Conservation (phyloP, 106 monocot species). For the Phalaenopsis equestris region DNA sequence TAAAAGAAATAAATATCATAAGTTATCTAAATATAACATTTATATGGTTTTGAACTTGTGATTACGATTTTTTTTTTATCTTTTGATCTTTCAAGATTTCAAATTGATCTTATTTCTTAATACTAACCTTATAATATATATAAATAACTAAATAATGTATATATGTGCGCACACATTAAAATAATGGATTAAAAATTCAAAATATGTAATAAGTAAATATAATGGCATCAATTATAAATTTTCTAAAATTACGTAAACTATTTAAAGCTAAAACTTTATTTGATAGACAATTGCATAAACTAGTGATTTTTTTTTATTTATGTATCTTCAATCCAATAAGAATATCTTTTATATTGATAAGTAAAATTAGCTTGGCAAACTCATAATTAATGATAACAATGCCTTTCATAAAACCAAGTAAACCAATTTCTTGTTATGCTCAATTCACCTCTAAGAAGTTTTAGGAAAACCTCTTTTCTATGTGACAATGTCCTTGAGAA, state of each 20-base stretch:
- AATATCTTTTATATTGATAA: background rate
- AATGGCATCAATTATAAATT: no score
- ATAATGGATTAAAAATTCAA: background rate
- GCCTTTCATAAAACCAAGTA: background rate
- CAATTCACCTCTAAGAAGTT: background rate
- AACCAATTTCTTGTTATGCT: background rate
- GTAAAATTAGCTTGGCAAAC: background rate
- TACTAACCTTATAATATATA: background rate
- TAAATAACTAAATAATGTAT: no score
- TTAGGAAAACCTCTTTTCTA: no score
- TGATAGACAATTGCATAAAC: background rate
- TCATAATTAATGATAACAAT: background rate
- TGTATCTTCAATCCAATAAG: background rate
- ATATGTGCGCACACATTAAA: background rate
- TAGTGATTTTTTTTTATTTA: background rate
- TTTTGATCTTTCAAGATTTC: background rate
- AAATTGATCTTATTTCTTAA: background rate
- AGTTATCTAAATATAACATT: background rate
- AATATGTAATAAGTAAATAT: background rate
- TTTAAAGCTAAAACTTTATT: no score
- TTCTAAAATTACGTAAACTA: no score
- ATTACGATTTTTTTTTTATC: background rate
- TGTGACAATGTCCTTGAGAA: no score
- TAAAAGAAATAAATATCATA: background rate
- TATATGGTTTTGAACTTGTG: background rate